Base-by-base conservation (phyloP, 2,329 filamentous ascomycete species). In the Cercospora sesami region DNA sequence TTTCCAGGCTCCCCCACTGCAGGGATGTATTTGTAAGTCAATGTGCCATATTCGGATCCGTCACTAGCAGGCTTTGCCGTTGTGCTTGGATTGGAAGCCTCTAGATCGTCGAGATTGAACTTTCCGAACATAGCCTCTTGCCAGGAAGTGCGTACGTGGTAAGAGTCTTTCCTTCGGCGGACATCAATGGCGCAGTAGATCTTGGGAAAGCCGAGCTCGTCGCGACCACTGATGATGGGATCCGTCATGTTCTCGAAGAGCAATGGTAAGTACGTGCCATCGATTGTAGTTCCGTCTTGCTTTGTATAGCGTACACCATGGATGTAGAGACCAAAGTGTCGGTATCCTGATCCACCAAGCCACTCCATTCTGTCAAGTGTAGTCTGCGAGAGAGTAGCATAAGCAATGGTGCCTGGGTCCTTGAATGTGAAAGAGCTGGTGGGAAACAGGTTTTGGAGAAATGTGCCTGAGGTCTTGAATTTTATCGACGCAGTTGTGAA, bases 191-290 rank as follows among this genome's bases (percentile, higher is more conserved):
- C 70, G 39, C 72, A 75, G 42, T 74, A 75, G 23, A 73, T 61
- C 59, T 89, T 89, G 0, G 86, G 86, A 82, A 89, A 86, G 0
- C 87, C 87, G 0, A 89, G 79, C 70, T 89, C 87, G 58, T 89
- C 87, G 1, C 86, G 79, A 0, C 86, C 87, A 4, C 84, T 85
- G 0, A 89, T 75, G 53, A 90, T 88, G 0, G 87, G 85, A 69
- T 90, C 88, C 0, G 86, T 79, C 1, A 86, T 75, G 61, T 79
- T 83, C 74, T 90, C 87, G 69, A 90, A 86, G 0, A 89, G 77
- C 0, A 89, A 78, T 0, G 86, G 83, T 42, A 89, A 74, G 70
- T 85, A 89, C 0, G 84, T 84, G 1, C 86, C 87, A 12, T 77
- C 77, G 1, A 87, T 73, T 0, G 80, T 77, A 0, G 79, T 78